Conservation (phyloP, 2,329 filamentous ascomycete species). For the Mycosphaerella sp. region DNA sequence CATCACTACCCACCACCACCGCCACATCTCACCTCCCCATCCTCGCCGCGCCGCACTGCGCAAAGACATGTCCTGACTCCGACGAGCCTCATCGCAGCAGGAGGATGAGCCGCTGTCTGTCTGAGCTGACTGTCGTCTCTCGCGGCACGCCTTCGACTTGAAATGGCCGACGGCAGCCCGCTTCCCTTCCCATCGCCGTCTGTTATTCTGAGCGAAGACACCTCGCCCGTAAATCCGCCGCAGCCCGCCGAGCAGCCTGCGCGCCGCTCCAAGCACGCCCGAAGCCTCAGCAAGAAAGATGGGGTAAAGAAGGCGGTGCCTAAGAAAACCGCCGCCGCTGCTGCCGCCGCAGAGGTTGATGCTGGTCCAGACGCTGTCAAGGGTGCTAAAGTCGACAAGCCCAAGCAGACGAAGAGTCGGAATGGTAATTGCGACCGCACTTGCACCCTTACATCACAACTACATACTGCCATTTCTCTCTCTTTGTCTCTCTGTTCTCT, state of each 20-base stretch:
- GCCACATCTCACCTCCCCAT: too few species aligned
- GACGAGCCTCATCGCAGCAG: background rate
- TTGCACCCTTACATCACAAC: conserved; percentile 8
- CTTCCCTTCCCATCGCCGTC: conserved; percentile 55
- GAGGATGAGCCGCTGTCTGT: background rate
- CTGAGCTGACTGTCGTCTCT: background rate
- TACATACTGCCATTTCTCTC: background rate
- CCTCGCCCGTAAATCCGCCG: conserved; percentile 26
- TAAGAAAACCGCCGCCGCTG: conserved; percentile 16
- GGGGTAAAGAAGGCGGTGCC: conserved; percentile 23
- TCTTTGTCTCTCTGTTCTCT: background rate
- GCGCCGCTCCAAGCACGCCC: conserved; percentile 29
- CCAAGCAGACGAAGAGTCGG: conserved; percentile 68
- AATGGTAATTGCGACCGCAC: conserved; percentile 52
- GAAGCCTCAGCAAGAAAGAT: conserved; percentile 21
- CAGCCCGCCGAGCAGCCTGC: conserved; percentile 21
- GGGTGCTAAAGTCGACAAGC: conserved; percentile 46
- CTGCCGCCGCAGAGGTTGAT: conserved; percentile 12
- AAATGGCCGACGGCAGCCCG: conserved; percentile 46
- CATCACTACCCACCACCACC: too few species aligned
- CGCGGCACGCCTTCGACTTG: background rate
- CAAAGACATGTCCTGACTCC: conserved; percentile 2
- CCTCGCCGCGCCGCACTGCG: background rate
- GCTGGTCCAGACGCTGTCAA: conserved; percentile 17
- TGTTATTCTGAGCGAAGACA: conserved; percentile 42